A percentile compares a stretch with the other conserved stretches of the same genome.
phyloP scores from a whole-genome alignment of 192 early-diverging fungal species.

The Oehlia diaphana region DNA sequence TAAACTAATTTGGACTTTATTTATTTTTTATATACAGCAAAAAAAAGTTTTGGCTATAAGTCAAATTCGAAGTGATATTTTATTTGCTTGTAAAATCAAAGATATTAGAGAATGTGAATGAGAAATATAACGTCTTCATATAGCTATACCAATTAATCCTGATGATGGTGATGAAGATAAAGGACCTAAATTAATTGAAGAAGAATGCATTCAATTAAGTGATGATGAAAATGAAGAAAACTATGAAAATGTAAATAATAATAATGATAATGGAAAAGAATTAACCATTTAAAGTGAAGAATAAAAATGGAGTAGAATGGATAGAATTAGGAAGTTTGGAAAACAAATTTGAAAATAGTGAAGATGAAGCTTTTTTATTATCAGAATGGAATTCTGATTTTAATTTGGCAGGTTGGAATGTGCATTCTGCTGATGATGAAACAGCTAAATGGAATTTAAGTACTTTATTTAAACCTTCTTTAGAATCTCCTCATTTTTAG shows the following conservation, averaged over 20 bases:
- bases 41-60: constrained; percentile 18
- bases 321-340: background rate
- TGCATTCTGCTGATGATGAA: constrained; percentile 3
- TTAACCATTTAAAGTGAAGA: no score
- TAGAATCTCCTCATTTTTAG: background rate
- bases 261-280: background rate
- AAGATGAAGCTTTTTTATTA: background rate
- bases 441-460: background rate
- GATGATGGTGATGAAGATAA: background rate
- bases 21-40: background rate
- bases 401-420: background rate
- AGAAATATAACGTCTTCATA: background rate
- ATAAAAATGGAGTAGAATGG: background rate
- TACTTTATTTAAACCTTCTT: constrained; percentile 2
- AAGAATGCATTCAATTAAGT: background rate
- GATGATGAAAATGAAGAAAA: background rate
- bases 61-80: constrained; percentile 16
- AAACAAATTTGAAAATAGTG: background rate
- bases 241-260: background rate
- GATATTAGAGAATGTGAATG: background rate
- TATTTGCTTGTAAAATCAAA: background rate
- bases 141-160: background rate
- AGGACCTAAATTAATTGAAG: background rate
- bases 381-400: background rate
- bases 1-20: background rate